phyloP scores from a whole-genome alignment of 176 grass and related monocot genomes.

The Hsuehochloa calcarea region DNA sequence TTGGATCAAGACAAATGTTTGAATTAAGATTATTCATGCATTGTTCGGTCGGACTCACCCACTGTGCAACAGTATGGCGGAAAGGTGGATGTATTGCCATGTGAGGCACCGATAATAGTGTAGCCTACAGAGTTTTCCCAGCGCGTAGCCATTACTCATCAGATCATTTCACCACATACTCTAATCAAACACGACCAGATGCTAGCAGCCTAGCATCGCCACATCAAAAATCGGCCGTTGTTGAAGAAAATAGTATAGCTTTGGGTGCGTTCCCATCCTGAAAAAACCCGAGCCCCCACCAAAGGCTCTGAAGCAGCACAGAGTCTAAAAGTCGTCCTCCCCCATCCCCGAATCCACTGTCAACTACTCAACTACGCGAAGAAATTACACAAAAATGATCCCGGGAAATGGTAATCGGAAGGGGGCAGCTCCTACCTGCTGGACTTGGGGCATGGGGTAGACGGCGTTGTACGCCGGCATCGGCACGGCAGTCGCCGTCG shows the following conservation, averaged over 20 bases:
- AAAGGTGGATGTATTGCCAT: background rate
- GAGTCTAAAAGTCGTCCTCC: background rate
- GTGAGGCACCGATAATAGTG: background rate
- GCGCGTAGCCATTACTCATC: background rate
- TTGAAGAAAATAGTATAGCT: background rate
- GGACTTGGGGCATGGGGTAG: slow-evolving; percentile 49
- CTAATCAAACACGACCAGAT: background rate
- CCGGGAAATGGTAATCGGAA: background rate
- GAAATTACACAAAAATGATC: background rate
- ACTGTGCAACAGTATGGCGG: background rate
- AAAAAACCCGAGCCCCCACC: background rate
- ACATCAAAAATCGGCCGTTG: background rate
- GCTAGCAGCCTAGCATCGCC: background rate
- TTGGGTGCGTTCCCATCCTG: background rate
- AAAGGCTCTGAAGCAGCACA: background rate
- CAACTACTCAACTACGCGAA: background rate
- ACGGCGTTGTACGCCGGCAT: slow-evolving; percentile 29
- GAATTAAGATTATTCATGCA: background rate
- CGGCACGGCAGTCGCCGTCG: background rate
- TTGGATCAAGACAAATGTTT: background rate
- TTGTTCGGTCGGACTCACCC: background rate
- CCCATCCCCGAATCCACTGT: background rate
- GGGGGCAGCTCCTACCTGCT: slow-evolving; percentile 43
- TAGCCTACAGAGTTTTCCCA: background rate
- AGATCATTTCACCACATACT: background rate